Evolutionary conservation across 352 stramenopile genomes (phyloP).

Genomic region (Globisporangium paddicum): DNA sequence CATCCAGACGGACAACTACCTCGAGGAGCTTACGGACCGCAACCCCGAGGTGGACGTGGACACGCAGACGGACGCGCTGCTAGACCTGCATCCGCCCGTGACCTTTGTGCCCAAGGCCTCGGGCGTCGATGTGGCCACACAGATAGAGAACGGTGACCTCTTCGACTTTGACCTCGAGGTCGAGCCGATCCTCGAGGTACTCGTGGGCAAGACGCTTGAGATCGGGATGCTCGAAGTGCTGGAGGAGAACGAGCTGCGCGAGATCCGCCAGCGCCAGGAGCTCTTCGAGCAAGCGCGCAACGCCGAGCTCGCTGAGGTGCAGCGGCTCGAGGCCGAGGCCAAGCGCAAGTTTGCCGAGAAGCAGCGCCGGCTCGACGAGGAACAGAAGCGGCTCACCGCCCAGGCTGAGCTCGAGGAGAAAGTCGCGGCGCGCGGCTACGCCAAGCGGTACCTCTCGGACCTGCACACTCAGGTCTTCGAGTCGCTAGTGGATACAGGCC

Average conservation of each 20-base stretch:
- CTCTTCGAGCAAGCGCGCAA: constrained; percentile 92
- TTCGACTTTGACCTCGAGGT: constrained; percentile 96
- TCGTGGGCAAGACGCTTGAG: constrained; percentile 94
- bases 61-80: constrained; percentile 90
- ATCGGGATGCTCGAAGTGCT: constrained; percentile 93
- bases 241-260: constrained; percentile 90
- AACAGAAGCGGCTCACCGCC: constrained; percentile 60
- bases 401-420: constrained; percentile 90
- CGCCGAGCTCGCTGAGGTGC: constrained; percentile 91
- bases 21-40: constrained; percentile 92
- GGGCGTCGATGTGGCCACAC: constrained; percentile 84
- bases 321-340: constrained; percentile 91
- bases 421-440: constrained; percentile 85
- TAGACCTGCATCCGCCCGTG: constrained; percentile 81
- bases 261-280: constrained; percentile 87
- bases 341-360: constrained; percentile 92
- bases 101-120: constrained; percentile 87
- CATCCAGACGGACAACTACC: constrained; percentile 93
- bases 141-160: constrained; percentile 91
- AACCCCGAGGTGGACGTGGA: constrained; percentile 84
- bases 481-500: constrained; percentile 74
- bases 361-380: constrained; percentile 77
- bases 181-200: constrained; percentile 92
- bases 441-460: constrained; percentile 84
- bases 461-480: constrained; percentile 88